Evolutionary conservation across 2,329 filamentous ascomycete genomes (phyloP).

Genomic region (Penicillium capsulatum): DNA sequence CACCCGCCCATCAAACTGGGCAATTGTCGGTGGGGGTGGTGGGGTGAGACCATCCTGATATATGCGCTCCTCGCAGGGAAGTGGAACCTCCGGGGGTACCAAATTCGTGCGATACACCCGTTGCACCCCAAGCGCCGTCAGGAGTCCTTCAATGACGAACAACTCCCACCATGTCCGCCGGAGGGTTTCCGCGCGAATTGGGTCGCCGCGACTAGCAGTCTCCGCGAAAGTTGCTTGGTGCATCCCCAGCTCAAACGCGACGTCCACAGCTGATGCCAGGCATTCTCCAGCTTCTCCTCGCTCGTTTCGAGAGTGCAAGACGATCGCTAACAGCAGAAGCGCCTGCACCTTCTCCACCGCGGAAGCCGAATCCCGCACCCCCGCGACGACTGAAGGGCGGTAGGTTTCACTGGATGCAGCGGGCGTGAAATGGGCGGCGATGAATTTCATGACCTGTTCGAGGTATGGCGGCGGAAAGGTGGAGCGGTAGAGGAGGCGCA

Average conservation of each 20-base stretch:
- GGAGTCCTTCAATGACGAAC: constrained; percentile 77
- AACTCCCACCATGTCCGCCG: constrained; percentile 87
- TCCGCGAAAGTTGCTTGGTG: constrained; percentile 65
- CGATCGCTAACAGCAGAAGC: constrained; percentile 70
- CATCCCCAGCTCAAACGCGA: constrained; percentile 73
- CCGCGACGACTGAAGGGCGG: constrained; percentile 33
- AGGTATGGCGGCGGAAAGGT: constrained; percentile 44
- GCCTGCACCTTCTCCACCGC: constrained; percentile 70
- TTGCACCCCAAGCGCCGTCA: constrained; percentile 62
- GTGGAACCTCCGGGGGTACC: constrained; percentile 61
- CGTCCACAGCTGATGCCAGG: constrained; percentile 62
- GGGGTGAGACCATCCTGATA: constrained; percentile 51
- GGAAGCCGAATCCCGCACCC: constrained; percentile 34
- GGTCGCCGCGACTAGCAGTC: constrained; percentile 59
- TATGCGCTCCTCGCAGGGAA: constrained; percentile 80
- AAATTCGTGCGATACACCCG: constrained; percentile 62
- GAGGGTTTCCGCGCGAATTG: constrained; percentile 74
- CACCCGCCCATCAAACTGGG: constrained; percentile 72
- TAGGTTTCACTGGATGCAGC: constrained; percentile 45
- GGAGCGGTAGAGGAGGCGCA: constrained; percentile 36
- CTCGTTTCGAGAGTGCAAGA: constrained; percentile 71
- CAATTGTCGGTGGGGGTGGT: constrained; percentile 58
- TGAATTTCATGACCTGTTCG: constrained; percentile 53
- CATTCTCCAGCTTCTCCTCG: constrained; percentile 64
- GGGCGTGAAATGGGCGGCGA: constrained; percentile 53